Percentiles rank a stretch among this genome's conserved stretches.
These are phyloP conservation scores for Bombardia bombarda DNA, from an alignment of 495 filamentous ascomycete genomes.

Conservation along the genomic window DNA sequence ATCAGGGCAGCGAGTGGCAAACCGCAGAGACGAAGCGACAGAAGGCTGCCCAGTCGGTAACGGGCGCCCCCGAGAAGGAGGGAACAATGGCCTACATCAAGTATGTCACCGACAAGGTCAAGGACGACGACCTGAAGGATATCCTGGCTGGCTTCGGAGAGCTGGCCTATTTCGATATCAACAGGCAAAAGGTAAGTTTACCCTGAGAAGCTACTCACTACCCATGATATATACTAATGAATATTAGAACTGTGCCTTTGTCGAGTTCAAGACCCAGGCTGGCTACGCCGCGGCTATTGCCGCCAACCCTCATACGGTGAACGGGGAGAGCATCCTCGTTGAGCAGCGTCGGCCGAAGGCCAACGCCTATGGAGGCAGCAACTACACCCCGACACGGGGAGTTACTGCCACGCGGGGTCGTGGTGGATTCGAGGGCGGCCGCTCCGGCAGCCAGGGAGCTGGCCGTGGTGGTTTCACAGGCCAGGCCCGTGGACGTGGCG, in stretches of 20 bases:
- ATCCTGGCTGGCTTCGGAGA: slow-evolving; percentile 66
- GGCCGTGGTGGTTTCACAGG: slow-evolving; percentile 60
- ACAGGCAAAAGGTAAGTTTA: slow-evolving; percentile 69
- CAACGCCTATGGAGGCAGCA: slow-evolving; percentile 54
- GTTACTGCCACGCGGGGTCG: slow-evolving; percentile 55
- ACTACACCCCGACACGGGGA: slow-evolving; percentile 55
- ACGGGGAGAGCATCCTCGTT: slow-evolving; percentile 70
- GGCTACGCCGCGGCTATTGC: slow-evolving; percentile 74
- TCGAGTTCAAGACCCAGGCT: slow-evolving; percentile 75
- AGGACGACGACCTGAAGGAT: slow-evolving; percentile 55
- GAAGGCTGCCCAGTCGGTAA: slow-evolving; percentile 51
- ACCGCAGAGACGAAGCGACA: slow-evolving; percentile 81
- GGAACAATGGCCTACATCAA: slow-evolving; percentile 80
- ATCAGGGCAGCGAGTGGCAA: slow-evolving; percentile 60
- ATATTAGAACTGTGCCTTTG: slow-evolving; percentile 84
- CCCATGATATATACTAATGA: slow-evolving; percentile 13
- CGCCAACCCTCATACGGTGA: slow-evolving; percentile 80
- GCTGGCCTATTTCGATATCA: slow-evolving; percentile 82
- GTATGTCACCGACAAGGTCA: slow-evolving; percentile 82
- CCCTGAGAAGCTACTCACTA: neutral
- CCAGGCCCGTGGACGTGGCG: slow-evolving; percentile 46
- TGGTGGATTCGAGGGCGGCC: slow-evolving; percentile 51
- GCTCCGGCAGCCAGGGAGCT: slow-evolving; percentile 52
- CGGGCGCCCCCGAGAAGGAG: slow-evolving; percentile 51
- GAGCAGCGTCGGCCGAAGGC: slow-evolving; percentile 81